These are phyloP conservation scores for Candida freyschussii DNA, from an alignment of 1,139 yeast species.

Conservation along the genomic window DNA sequence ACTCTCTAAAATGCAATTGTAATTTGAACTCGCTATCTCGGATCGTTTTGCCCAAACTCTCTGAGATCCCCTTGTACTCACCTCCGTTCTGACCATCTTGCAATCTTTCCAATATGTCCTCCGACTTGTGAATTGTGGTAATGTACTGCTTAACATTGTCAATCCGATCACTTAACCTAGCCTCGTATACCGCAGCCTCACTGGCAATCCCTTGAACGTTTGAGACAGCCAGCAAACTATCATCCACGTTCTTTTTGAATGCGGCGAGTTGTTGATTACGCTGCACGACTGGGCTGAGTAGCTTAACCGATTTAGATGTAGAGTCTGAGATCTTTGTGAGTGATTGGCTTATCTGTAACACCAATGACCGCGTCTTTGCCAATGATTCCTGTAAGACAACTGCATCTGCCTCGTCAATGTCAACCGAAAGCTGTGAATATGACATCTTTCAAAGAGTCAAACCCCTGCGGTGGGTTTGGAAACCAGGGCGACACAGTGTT, in stretches of 20 bases:
- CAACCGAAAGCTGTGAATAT: constrained; percentile 30
- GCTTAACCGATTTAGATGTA: constrained; percentile 56
- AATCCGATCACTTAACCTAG: constrained; percentile 31
- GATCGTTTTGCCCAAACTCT: constrained; percentile 31
- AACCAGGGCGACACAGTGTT: too few relatives aligned
- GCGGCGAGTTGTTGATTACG: constrained; percentile 55
- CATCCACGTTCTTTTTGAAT: constrained; percentile 55
- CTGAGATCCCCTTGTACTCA: constrained; percentile 35
- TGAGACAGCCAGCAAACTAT: constrained; percentile 54
- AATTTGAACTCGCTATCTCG: constrained; percentile 31
- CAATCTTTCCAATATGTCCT: constrained; percentile 34
- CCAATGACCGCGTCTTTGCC: constrained; percentile 50
- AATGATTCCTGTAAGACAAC: constrained; percentile 76
- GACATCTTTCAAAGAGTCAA: too few relatives aligned
- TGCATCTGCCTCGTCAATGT: constrained; percentile 79
- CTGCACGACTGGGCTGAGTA: constrained; percentile 66
- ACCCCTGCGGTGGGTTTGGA: too few relatives aligned
- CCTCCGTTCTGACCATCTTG: constrained; percentile 25
- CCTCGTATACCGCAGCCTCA: constrained; percentile 50
- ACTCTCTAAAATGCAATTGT: constrained; percentile 29
- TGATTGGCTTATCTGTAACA: constrained; percentile 52
- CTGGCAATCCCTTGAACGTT: constrained; percentile 65
- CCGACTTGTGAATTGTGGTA: constrained; percentile 34
- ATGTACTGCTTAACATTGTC: constrained; percentile 32
- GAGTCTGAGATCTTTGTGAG: constrained; percentile 51